These are phyloP conservation scores for Stachybotrys chartarum DNA, from an alignment of 2,329 filamentous ascomycete species.

Conservation along the genomic window DNA sequence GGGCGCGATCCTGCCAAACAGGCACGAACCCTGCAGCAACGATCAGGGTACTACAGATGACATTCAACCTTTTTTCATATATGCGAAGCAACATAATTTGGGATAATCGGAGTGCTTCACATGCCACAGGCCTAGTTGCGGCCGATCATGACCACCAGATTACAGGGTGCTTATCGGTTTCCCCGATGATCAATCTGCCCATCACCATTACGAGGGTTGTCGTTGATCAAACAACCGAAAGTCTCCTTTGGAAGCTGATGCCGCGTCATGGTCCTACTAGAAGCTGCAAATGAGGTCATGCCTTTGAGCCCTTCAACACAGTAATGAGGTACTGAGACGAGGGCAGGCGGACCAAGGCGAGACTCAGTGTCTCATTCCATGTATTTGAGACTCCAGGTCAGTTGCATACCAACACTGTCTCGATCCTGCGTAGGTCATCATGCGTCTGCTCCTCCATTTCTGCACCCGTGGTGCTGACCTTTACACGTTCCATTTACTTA, in stretches of 20 bases:
- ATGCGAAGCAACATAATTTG: not conserved
- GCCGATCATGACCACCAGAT: not conserved
- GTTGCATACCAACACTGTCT: not conserved
- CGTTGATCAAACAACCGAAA: too few relatives aligned
- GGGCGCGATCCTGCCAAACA: too few relatives aligned
- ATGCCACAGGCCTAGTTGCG: not conserved
- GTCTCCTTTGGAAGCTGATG: too few relatives aligned
- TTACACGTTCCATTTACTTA: not conserved
- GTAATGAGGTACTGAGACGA: too few relatives aligned
- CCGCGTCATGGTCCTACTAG: too few relatives aligned
- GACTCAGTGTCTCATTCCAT: not conserved
- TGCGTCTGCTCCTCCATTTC: too few relatives aligned
- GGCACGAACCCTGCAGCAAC: too few relatives aligned
- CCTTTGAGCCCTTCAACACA: too few relatives aligned
- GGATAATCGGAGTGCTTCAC: not conserved
- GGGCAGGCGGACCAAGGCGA: not conserved
- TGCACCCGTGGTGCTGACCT: not conserved
- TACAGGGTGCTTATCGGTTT: not conserved
- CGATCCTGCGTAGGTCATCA: too few relatives aligned
- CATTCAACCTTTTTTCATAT: not conserved
- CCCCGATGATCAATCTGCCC: not conserved
- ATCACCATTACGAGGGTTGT: not conserved
- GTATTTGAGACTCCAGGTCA: not conserved
- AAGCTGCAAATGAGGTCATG: too few relatives aligned
- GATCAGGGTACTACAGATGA: too few relatives aligned